Percentiles rank a stretch among this genome's conserved stretches.
Conservation (phyloP, 306 rosid species). For the Cucurbita argyrosperma region DNA sequence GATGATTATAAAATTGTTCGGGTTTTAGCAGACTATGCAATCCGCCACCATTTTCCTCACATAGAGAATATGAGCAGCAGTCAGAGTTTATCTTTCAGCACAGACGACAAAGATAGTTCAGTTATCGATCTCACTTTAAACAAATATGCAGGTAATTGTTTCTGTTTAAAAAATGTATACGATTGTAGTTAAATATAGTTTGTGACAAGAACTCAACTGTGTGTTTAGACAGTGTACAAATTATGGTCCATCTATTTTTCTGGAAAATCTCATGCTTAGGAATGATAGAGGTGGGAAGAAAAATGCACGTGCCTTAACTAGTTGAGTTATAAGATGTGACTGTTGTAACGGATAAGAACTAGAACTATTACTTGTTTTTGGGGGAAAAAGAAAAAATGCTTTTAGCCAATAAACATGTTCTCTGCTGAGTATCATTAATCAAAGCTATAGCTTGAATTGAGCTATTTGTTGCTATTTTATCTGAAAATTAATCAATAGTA, state of each 20-base stretch:
- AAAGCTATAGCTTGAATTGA: not conserved
- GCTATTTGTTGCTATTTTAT: not conserved
- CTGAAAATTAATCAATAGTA: not conserved
- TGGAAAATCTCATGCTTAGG: not conserved
- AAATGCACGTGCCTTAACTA: not conserved
- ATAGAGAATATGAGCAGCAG: conserved; percentile 73
- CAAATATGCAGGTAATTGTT: conserved; percentile 79
- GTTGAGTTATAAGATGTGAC: not conserved
- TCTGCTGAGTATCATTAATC: not conserved
- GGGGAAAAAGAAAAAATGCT: not conserved
- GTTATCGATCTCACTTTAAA: conserved; percentile 93
- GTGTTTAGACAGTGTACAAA: not conserved
- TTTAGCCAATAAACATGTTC: not conserved
- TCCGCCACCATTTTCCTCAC: conserved; percentile 79
- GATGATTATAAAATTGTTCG: conserved; percentile 66
- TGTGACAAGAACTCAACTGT: not conserved
- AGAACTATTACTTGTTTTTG: not conserved
- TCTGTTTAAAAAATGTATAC: not conserved
- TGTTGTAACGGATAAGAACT: not conserved
- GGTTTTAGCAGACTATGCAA: conserved; percentile 77
- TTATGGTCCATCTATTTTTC: not conserved
- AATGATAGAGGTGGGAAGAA: not conserved
- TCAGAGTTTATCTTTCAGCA: conserved; percentile 75
- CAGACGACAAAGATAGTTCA: conserved; percentile 55
- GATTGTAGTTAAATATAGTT: not conserved